Percentiles rank a stretch among this genome's conserved stretches.
These are phyloP conservation scores for Fusarium drepaniforme DNA, from an alignment of 2,329 filamentous ascomycete species.

Conservation along the genomic window DNA sequence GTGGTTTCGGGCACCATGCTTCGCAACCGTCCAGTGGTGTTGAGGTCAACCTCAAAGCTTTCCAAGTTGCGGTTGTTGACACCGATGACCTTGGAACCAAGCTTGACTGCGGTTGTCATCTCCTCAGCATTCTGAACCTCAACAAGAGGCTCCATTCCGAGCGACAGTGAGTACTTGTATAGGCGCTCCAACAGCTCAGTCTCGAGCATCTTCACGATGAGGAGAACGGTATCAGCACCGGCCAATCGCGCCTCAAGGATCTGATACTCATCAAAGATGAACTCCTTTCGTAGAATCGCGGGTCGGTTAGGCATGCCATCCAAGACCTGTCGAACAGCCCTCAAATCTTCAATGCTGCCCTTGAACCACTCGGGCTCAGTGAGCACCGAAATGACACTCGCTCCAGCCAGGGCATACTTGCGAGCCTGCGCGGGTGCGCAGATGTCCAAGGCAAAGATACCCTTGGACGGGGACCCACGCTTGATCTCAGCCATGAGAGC, in stretches of 20 bases:
- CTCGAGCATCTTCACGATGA: conserved; percentile 99
- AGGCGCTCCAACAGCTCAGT: conserved; percentile 77
- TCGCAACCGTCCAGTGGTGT: conserved; percentile 90
- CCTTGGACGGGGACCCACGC: conserved; percentile 95
- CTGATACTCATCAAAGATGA: conserved; percentile 98
- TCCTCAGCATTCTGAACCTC: conserved; percentile 96
- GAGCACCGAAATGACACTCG: conserved; percentile 97
- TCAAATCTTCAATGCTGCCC: conserved; percentile 93
- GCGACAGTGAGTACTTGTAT: conserved; percentile 87
- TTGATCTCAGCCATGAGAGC: conserved; percentile 98
- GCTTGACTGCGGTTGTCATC: conserved; percentile 87
- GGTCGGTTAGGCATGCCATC: conserved; percentile 92
- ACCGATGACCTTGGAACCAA: conserved; percentile 92
- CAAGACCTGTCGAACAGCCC: conserved; percentile 88
- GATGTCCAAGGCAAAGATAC: conserved; percentile 87
- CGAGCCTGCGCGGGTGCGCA: conserved; percentile 91
- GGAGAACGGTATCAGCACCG: conserved; percentile 91
- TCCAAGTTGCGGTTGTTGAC: conserved; percentile 98
- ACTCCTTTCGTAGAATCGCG: conserved; percentile 93
- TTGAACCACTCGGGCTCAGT: conserved; percentile 99
- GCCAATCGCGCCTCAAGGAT: conserved; percentile 94
- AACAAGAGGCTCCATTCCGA: conserved; percentile 97
- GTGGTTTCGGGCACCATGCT: conserved; percentile 87
- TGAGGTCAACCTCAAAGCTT: conserved; percentile 95
- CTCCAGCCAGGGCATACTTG: conserved; percentile 92